Evolutionary conservation across 257 asterid genomes (phyloP), one percentile per base, ranked within the genome.

Genomic region (Nyctanthes arbortristis): DNA sequence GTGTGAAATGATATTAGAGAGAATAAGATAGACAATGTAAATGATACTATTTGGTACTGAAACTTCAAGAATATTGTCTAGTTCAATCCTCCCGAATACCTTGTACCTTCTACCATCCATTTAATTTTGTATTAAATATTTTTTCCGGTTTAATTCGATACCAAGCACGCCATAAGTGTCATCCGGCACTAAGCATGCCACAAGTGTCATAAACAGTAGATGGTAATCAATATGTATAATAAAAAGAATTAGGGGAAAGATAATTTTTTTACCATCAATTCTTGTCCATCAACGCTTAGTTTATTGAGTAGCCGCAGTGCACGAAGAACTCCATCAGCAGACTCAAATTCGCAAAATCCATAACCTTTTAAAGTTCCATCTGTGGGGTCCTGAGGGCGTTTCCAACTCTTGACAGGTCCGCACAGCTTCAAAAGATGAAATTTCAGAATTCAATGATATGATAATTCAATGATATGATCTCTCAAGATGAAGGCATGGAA

Each of bases 341-440:
- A 80, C 75, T 94, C 99, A 77, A 94, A 94, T 80, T 91, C 99
- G 76, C 97, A 94, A 79, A 94, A 88, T 40, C 99, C 99, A 74
- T 91, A 94, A 37, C 97, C 95, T 74, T 78, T 91, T 39, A 91
- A 73, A 73, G 90, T 78, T 76, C 99, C 99, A 66, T 72, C 72
- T 10, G 97, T 78, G 12, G 99, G 96, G 79, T 85, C 94, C 79
- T 94, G 97, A 77, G 96, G 89, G 49, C 97, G 97, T 63, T 89
- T 94, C 99, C 99, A 94, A 86, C 81, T 91, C 89, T 88, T 91
- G 45, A 94, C 96, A 31, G 95, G 96, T 66, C 99, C 97, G 71
- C 99, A 94, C 28, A 91, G 97, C 99, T 94, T 78, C 78, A 81
- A 64, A 83, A 77, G 73, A 30, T 34, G 35, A 69, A 14, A 70